These are phyloP conservation scores for Sugiyamaella paludigena DNA, from an alignment of 1,139 yeast species.

Conservation along the genomic window DNA sequence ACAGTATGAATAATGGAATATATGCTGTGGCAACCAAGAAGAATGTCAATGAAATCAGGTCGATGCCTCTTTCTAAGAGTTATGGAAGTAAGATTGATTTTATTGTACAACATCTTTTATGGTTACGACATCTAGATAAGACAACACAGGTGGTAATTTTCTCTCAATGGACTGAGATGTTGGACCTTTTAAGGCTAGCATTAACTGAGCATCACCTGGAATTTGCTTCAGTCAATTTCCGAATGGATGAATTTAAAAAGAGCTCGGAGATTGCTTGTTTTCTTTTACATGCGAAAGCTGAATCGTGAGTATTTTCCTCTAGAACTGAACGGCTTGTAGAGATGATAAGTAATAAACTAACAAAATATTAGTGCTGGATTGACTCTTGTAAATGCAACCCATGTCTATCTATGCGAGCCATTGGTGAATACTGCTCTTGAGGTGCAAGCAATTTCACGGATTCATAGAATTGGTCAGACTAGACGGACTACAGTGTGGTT, in stretches of 20 bases:
- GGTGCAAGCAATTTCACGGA: conserved; percentile 84
- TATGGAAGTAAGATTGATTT: conserved; percentile 86
- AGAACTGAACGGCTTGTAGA: not conserved
- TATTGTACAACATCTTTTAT: conserved; percentile 65
- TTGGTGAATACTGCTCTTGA: conserved; percentile 85
- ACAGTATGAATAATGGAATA: conserved; percentile 19
- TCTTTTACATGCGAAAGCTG: conserved; percentile 76
- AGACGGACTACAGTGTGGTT: conserved; percentile 84
- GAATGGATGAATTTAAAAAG: conserved; percentile 63
- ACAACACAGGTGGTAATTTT: conserved; percentile 76
- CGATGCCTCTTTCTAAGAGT: conserved; percentile 14
- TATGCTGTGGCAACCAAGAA: conserved; percentile 26
- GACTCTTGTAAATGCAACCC: conserved; percentile 86
- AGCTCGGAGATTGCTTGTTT: conserved; percentile 74
- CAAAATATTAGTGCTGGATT: conserved; percentile 54
- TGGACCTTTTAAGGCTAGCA: conserved; percentile 67
- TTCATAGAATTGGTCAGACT: conserved; percentile 89
- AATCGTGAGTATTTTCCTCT: conserved; percentile 55
- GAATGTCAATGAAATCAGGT: conserved; percentile 21
- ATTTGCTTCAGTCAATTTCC: conserved; percentile 41
- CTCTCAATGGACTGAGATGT: conserved; percentile 82
- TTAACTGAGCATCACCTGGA: conserved; percentile 56
- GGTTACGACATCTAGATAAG: conserved; percentile 57
- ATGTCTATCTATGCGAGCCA: conserved; percentile 88
- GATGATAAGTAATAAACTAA: conserved; percentile 7